Conservation (phyloP, 1,284 basidiomycete genomes). For the Pterula multifida region DNA sequence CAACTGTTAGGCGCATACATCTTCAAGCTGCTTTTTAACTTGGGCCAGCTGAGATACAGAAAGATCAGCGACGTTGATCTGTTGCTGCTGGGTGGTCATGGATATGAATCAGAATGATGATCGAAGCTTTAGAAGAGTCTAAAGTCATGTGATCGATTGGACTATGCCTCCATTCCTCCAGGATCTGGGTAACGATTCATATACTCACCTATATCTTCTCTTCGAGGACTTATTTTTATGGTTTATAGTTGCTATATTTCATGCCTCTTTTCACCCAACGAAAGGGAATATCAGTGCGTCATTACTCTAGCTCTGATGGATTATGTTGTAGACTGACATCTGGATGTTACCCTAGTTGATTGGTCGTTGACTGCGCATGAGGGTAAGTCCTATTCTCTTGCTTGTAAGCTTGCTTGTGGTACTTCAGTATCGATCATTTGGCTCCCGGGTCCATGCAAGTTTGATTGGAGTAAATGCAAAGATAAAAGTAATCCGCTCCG, state of each 20-base stretch:
- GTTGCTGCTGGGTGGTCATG: slow-evolving; percentile 47
- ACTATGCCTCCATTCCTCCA: slow-evolving; percentile 2
- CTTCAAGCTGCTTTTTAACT: slow-evolving; percentile 82
- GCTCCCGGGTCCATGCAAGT: too few relatives aligned
- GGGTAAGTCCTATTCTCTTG: too few relatives aligned
- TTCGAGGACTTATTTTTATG: background rate
- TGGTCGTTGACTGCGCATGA: slow-evolving; percentile 60
- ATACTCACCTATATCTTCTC: background rate
- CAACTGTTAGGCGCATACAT: too few relatives aligned
- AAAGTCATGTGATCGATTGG: slow-evolving; percentile 1
- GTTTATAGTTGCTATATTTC: slow-evolving; percentile 61
- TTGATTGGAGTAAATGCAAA: too few relatives aligned
- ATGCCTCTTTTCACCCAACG: slow-evolving; percentile 73
- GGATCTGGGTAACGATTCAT: background rate
- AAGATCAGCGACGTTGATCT: slow-evolving; percentile 69
- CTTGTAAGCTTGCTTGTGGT: too few relatives aligned
- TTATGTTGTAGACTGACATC: background rate
- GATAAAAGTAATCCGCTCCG: too few relatives aligned
- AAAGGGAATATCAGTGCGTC: slow-evolving; percentile 42
- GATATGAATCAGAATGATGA: slow-evolving; percentile 14
- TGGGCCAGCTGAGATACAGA: slow-evolving; percentile 76
- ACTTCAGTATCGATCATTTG: too few relatives aligned
- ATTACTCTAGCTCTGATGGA: background rate
- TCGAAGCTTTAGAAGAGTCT: slow-evolving; percentile 19
- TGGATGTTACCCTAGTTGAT: slow-evolving; percentile 28